A percentile compares a stretch with the other conserved stretches of the same genome.
These are phyloP conservation scores for Leccinum disarticulatum DNA, from an alignment of 768 basidiomycete species.

Conservation along the genomic window DNA sequence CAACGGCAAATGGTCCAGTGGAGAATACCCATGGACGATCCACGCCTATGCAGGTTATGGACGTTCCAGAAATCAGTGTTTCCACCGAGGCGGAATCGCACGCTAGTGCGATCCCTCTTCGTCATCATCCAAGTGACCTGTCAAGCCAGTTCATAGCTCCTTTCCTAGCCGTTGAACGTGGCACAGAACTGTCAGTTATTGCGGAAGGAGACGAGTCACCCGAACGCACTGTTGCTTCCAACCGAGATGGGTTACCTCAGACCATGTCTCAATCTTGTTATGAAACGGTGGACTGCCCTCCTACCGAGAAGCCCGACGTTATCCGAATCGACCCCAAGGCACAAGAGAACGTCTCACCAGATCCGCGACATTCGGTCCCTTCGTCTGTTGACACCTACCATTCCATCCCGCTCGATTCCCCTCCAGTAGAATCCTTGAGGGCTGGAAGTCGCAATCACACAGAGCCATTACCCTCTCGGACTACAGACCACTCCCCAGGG, in stretches of 20 bases:
- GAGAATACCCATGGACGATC: not conserved
- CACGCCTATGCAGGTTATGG: slow-evolving; percentile 4
- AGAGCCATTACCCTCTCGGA: slow-evolving; percentile 20
- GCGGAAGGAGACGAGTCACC: slow-evolving; percentile 66
- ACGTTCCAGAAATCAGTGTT: slow-evolving; percentile 8
- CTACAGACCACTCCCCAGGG: slow-evolving; percentile 2
- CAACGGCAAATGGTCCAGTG: not conserved
- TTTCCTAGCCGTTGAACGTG: slow-evolving; percentile 25
- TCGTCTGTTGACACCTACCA: slow-evolving; percentile 40
- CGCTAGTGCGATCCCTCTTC: not conserved
- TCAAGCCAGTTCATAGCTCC: slow-evolving; percentile 3
- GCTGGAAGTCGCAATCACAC: slow-evolving; percentile 11
- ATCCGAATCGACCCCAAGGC: slow-evolving; percentile 1
- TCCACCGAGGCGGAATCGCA: slow-evolving; percentile 7
- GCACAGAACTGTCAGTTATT: slow-evolving; percentile 63
- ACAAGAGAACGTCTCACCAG: slow-evolving; percentile 20
- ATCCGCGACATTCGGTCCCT: slow-evolving; percentile 10
- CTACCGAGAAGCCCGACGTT: not conserved
- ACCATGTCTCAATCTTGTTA: not conserved
- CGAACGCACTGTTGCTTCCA: slow-evolving; percentile 34
- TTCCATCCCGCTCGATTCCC: slow-evolving; percentile 41
- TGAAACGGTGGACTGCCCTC: not conserved
- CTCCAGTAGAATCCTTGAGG: slow-evolving; percentile 14
- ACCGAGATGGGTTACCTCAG: not conserved
- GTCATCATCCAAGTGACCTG: not conserved